A percentile compares a stretch with the other conserved stretches of the same genome.
Evolutionary conservation across 768 basidiomycete genomes (phyloP).

Genomic region (Lactarius sanguifluus): DNA sequence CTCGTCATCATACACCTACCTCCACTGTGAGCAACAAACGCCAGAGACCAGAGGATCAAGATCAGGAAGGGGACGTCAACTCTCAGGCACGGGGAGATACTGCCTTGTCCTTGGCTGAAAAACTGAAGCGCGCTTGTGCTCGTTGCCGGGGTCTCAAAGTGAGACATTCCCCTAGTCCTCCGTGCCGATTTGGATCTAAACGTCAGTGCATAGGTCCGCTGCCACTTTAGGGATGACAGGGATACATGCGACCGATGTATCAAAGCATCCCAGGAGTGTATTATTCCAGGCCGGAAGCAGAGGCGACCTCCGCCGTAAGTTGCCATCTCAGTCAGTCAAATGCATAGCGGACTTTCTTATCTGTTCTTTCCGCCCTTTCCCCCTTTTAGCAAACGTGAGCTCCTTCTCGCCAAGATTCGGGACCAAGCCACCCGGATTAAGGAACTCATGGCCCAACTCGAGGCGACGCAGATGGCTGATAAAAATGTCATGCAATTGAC

Average conservation of each 20-base stretch:
- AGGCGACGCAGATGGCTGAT: conserved; percentile 40
- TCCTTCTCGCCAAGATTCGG: conserved; percentile 73
- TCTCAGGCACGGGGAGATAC: conserved; percentile 3
- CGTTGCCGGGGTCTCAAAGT: conserved; percentile 31
- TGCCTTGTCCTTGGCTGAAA: conserved; percentile 13
- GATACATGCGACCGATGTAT: conserved; percentile 77
- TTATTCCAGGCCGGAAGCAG: conserved; percentile 83
- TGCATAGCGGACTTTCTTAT: not conserved
- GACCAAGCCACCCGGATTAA: conserved; percentile 72
- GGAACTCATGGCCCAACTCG: conserved; percentile 68
- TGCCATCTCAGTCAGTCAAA: not conserved
- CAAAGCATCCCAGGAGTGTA: conserved; percentile 68
- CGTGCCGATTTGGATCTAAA: not conserved
- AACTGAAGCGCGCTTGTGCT: conserved; percentile 30
- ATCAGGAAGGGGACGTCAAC: conserved; percentile 16
- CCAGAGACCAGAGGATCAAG: conserved; percentile 26
- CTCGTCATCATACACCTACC: conserved; percentile 4
- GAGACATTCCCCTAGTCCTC: not conserved
- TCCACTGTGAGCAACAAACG: conserved; percentile 21
- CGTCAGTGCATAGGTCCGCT: conserved; percentile 55
- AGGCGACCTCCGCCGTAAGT: conserved; percentile 76
- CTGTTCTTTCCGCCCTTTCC: conserved; percentile 3
- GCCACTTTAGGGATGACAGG: conserved; percentile 69
- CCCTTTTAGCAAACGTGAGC: conserved; percentile 66
- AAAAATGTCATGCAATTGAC: conserved; percentile 22